Percentiles rank a stretch among this genome's conserved stretches.
Conservation (phyloP, 192 early-diverging fungal species). For the Geosiphon pyriformis region DNA sequence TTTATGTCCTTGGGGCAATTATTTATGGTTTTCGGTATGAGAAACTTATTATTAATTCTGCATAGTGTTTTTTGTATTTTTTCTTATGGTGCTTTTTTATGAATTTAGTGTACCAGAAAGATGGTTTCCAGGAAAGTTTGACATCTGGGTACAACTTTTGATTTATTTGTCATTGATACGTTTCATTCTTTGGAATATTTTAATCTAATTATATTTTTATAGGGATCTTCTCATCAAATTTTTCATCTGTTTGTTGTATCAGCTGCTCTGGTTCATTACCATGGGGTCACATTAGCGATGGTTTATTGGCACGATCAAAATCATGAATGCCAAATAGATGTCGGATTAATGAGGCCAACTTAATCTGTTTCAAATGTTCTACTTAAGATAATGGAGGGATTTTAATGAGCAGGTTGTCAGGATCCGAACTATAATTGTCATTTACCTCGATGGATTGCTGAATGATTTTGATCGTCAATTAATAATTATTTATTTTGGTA, state of each 20-base stretch:
- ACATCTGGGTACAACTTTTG: conserved; percentile 59
- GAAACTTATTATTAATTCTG: background rate
- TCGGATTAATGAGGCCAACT: conserved; percentile 25
- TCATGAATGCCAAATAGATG: conserved; percentile 29
- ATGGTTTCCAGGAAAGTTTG: conserved; percentile 78
- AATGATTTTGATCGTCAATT: no score
- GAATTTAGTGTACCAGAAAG: conserved; percentile 70
- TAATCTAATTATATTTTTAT: conserved; percentile 12
- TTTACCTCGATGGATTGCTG: no score
- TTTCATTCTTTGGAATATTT: background rate
- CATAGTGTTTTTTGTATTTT: background rate
- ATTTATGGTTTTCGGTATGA: conserved; percentile 60
- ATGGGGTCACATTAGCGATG: conserved; percentile 60
- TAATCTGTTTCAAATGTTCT: conserved; percentile 9
- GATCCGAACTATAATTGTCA: no score
- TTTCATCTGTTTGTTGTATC: conserved; percentile 79
- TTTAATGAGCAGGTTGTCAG: no score
- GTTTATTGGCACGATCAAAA: conserved; percentile 46
- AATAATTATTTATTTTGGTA: no score
- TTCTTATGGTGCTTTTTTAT: background rate
- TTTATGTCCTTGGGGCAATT: conserved; percentile 77
- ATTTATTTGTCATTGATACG: background rate
- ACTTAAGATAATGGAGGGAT: no score
- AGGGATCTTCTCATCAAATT: conserved; percentile 83
- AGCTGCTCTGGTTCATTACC: conserved; percentile 66